phyloP scores from a whole-genome alignment of 1,139 yeast species.

The Zhuliangozyma blackwelliae region DNA sequence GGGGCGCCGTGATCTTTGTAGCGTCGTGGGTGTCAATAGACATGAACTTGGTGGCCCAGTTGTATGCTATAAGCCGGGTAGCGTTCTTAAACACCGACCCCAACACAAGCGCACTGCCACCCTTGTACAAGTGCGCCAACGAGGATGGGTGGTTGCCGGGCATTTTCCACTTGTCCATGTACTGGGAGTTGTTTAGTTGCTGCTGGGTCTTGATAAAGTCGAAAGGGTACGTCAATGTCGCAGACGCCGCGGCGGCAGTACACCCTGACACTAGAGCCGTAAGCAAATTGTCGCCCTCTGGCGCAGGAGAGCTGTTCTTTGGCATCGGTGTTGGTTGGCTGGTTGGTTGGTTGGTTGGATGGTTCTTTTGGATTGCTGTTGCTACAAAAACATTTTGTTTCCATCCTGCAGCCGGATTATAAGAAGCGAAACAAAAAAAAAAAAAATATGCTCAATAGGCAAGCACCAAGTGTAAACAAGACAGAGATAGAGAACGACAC shows the following conservation, averaged over 20 bases:
- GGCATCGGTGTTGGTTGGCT: too few species aligned
- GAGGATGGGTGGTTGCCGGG: constrained; percentile 39
- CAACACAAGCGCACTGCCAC: constrained; percentile 73
- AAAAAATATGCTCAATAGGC: too few species aligned
- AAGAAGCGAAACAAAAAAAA: too few species aligned
- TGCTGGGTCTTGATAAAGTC: constrained; percentile 76
- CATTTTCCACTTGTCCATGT: constrained; percentile 31
- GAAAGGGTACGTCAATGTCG: constrained; percentile 75
- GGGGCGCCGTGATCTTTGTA: constrained; percentile 59
- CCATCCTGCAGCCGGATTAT: too few species aligned
- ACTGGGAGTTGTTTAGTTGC: constrained; percentile 48
- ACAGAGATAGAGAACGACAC: not conserved
- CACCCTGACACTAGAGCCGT: constrained; percentile 75
- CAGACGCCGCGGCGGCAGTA: constrained; percentile 68
- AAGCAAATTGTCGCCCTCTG: constrained; percentile 30
- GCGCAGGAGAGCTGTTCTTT: too few species aligned
- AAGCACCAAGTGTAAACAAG: too few species aligned
- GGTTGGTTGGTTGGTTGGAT: too few species aligned
- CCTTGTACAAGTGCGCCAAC: constrained; percentile 53
- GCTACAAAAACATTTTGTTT: too few species aligned
- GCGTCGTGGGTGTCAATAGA: constrained; percentile 40
- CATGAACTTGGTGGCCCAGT: constrained; percentile 75
- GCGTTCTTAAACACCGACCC: constrained; percentile 74
- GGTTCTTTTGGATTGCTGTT: too few species aligned
- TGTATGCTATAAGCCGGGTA: constrained; percentile 70